Conservation (phyloP, 257 asterid genomes). For the Avicennia marina region DNA sequence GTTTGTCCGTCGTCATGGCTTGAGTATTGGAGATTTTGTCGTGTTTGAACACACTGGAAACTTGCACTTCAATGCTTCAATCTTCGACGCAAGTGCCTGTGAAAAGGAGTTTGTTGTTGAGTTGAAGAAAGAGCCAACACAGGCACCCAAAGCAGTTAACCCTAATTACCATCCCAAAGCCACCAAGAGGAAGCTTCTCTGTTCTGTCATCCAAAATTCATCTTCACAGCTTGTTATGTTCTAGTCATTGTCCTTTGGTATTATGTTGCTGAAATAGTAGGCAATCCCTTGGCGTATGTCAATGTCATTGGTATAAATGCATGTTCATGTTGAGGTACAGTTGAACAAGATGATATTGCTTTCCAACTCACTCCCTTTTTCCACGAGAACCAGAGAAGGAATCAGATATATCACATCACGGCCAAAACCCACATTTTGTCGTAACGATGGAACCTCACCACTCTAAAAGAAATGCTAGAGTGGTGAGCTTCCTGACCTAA, state of each 20-base stretch:
- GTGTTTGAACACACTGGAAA: slow-evolving; percentile 7
- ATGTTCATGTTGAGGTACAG: too few relatives aligned
- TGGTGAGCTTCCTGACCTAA: slow-evolving; percentile 6
- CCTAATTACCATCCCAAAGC: not conserved
- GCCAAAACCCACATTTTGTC: not conserved
- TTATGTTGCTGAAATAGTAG: not conserved
- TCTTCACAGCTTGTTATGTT: too few relatives aligned
- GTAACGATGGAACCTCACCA: not conserved
- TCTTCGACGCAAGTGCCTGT: slow-evolving; percentile 12
- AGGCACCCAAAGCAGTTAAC: too few relatives aligned
- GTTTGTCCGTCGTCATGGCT: slow-evolving; percentile 7
- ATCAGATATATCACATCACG: not conserved
- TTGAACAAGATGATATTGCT: too few relatives aligned
- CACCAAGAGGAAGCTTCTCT: not conserved
- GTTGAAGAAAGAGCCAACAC: too few relatives aligned
- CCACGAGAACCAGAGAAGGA: too few relatives aligned
- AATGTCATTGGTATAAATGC: too few relatives aligned
- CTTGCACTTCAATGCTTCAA: slow-evolving; percentile 8
- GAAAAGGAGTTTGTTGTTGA: slow-evolving; percentile 8
- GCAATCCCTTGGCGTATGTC: too few relatives aligned
- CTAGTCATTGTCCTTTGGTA: not conserved
- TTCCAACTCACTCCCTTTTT: too few relatives aligned
- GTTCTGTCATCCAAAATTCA: too few relatives aligned
- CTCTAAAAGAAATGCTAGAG: not conserved
- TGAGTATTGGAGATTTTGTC: slow-evolving; percentile 16